Evolutionary conservation across 306 rosid genomes (phyloP).

Genomic region (Cicer yamashitae): DNA sequence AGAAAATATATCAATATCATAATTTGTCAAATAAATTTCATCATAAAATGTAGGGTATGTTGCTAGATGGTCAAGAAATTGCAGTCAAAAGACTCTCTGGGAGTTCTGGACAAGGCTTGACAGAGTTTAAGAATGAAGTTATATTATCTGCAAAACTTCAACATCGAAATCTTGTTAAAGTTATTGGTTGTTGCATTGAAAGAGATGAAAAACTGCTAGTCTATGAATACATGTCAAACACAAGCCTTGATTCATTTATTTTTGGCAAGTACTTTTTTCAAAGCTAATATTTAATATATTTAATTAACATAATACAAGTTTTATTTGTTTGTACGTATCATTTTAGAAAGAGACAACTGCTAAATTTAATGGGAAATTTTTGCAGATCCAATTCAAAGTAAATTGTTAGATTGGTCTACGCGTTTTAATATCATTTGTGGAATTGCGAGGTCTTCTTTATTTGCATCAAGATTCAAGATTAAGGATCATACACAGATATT

Average conservation of each 20-base stretch:
- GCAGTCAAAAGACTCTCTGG: background rate
- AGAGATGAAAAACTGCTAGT: background rate
- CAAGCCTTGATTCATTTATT: background rate
- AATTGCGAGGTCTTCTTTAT: slow-evolving; percentile 39
- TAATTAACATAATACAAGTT: too few species aligned
- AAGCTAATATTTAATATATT: background rate
- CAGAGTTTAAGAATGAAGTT: slow-evolving; percentile 2
- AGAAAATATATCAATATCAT: background rate
- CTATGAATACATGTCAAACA: slow-evolving; percentile 4
- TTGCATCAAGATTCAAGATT: slow-evolving; percentile 39
- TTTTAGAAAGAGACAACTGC: background rate
- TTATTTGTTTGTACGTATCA: background rate
- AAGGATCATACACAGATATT: slow-evolving; percentile 20
- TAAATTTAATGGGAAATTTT: background rate
- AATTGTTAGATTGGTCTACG: slow-evolving; percentile 9
- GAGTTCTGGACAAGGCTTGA: background rate
- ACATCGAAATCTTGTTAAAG: slow-evolving; percentile 15
- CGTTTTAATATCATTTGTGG: background rate
- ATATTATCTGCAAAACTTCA: slow-evolving; percentile 4
- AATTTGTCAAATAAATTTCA: background rate
- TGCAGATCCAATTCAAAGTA: slow-evolving; percentile 7
- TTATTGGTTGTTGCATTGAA: slow-evolving; percentile 12
- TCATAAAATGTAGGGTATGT: background rate
- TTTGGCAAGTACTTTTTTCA: background rate
- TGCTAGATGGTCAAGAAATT: background rate